A percentile compares a stretch with the other conserved stretches of the same genome.
phyloP scores from a whole-genome alignment of 2,329 filamentous ascomycete genomes.

The Thelonectria olida region DNA sequence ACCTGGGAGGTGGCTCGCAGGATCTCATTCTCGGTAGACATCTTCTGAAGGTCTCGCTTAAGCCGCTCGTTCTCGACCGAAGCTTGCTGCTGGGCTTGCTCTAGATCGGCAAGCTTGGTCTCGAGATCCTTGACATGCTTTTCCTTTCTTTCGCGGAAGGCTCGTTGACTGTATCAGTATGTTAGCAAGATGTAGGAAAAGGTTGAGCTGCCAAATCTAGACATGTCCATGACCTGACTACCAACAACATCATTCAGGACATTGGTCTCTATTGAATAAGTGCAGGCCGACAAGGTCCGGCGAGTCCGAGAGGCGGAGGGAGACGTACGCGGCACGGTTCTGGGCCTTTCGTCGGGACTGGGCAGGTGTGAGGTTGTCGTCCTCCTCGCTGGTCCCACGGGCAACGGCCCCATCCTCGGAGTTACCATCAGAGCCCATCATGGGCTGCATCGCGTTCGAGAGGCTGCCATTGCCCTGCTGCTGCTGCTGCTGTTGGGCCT shows the following conservation, averaged over 20 bases:
- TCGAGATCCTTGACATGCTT: constrained; percentile 94
- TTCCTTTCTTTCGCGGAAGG: constrained; percentile 96
- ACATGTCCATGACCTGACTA: not conserved
- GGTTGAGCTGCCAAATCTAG: not conserved
- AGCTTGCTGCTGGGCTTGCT: constrained; percentile 76
- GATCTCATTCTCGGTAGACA: constrained; percentile 92
- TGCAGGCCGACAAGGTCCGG: not conserved
- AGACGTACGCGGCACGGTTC: constrained; percentile 68
- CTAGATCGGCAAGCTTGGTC: constrained; percentile 80
- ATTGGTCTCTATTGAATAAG: not conserved
- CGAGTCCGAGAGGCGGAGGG: not conserved
- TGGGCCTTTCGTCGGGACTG: constrained; percentile 69
- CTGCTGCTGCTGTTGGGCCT: constrained; percentile 35
- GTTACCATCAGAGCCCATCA: constrained; percentile 50
- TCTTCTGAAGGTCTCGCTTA: constrained; percentile 83
- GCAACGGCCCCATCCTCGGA: constrained; percentile 45
- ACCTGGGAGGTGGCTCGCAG: constrained; percentile 78
- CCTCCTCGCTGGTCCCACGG: constrained; percentile 62
- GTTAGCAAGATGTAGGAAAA: constrained; percentile 24
- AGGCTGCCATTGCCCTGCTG: constrained; percentile 36
- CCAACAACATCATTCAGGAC: not conserved
- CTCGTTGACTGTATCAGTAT: constrained; percentile 75
- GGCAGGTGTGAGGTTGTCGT: constrained; percentile 64
- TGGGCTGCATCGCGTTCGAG: constrained; percentile 30
- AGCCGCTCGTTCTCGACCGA: constrained; percentile 87